Percentiles rank a stretch among this genome's conserved stretches.
Conservation (phyloP, 2,329 filamentous ascomycete genomes). For the Claviceps pusilla region DNA sequence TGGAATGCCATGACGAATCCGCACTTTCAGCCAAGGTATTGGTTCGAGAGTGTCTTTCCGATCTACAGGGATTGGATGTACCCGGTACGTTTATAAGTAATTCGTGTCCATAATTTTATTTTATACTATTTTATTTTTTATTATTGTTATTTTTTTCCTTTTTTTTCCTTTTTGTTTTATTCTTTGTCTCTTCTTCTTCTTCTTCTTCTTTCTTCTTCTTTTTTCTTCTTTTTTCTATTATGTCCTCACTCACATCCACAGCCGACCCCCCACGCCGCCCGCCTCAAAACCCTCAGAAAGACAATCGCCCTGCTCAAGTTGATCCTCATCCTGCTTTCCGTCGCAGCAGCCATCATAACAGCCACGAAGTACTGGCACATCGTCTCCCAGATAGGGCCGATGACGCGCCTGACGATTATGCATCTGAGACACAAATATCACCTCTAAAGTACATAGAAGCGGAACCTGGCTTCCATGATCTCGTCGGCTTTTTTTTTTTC, state of each 20-base stretch:
- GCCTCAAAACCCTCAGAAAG: background rate
- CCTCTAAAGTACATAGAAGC: background rate
- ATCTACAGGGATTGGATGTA: conserved; percentile 18
- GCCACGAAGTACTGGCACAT: conserved; percentile 3
- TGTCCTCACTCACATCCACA: background rate
- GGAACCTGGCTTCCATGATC: background rate
- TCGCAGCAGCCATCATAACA: background rate
- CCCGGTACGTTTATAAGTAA: conserved; percentile 13
- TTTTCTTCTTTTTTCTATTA: too few species aligned
- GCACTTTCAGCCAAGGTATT: conserved; percentile 19
- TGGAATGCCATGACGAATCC: conserved; percentile 24
- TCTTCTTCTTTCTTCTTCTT: background rate
- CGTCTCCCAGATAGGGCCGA: conserved; percentile 1
- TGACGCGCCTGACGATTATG: background rate
- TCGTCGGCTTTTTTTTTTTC: too few species aligned
- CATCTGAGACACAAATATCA: conserved; percentile 1
- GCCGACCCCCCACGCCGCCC: conserved; percentile 2
- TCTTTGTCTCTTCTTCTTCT: background rate
- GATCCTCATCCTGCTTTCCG: background rate
- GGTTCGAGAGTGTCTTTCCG: conserved; percentile 23
- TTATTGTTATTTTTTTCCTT: background rate
- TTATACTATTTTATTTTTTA: background rate
- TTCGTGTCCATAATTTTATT: too few species aligned
- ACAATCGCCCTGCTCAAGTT: background rate
- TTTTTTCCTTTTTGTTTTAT: background rate